Base-by-base conservation (phyloP, 371 early-diverging fungal genomes). In the Dichotomocladium elegans region DNA sequence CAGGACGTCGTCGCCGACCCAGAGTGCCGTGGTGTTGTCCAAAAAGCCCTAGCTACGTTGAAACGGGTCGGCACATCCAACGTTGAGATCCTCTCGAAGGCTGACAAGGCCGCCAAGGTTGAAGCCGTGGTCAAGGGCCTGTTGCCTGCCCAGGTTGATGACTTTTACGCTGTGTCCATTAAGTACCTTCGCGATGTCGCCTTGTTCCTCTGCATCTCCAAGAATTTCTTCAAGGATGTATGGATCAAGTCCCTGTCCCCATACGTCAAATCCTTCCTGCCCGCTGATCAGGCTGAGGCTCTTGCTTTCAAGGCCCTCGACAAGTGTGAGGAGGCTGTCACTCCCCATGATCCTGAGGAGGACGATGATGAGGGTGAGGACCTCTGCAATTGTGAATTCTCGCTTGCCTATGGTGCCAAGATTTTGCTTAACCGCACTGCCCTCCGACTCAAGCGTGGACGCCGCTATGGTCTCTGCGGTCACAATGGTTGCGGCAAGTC, bases 401-500 rank as follows among this genome's bases (percentile, higher is more conserved):
- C n/a, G n/a, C n/a, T n/a, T n/a, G n/a, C 90, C n/a, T 90, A 90
- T 66, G 90, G 92, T 64, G 88, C 84, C 48, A 88, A 86, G 86
- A 86, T 90, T 72, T 68, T 90, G 53, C 70, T 91, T 41, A 90
- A 88, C 72, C 81, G 86, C 61, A 87, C 90, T 44, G 66, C 76
- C 52, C 79, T 91, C 51, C 82, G 79, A 60, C 77, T 90, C 29
- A 84, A 82, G 68, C 80, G 87, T 53, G 92, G 92, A 54, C 83
- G 81, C 58, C 85, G 88, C 41, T 92, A 92, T 74, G 92, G 90
- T 56, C 74, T 92, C 28, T 89, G 89, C 72, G 92, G 92, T 50
- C 79, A 78, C 45, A 94, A 92, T 72, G 95, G 93, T 42, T 83
- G 88, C 57, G 95, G 95, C 59, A 94, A 94, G 63, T 83, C 90